Evolutionary conservation across 140 eudicot genomes (phyloP), one percentile per base, ranked within the genome.

Genomic region (Stevia rebaudiana): DNA sequence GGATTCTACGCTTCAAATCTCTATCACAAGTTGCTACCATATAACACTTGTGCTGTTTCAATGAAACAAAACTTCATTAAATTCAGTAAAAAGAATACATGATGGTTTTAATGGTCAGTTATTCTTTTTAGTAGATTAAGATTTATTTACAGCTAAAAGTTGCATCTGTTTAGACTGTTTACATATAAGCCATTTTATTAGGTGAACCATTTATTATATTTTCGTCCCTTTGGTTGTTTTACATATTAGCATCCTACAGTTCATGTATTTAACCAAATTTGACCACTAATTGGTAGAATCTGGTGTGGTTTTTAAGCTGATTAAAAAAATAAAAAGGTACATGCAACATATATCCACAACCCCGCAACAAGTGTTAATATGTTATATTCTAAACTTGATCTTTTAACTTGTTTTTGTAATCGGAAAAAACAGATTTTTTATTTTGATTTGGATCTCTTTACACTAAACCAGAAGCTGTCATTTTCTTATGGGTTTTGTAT

Each of bases 1-100:
- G 83, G 49, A 94, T 94, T 76, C 99, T 86, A 28, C 97, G 81
- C 82, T 94, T 94, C 68, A 94, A 60, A 72, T 94, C 97, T 72
- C 99, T 79, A 88, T 94, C 99, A 42, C 99, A 94, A 58, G 99
- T 94, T 46, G 97, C 99, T 66, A 94, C 99, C 75, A 94, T 80
- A 79, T 89, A 94, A 78, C 99, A 94, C 65, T 94, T 94, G 71
- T 89, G 97, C 99, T 94, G 99, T 86, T 72, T 49, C 49, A 57
- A 74, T 10, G 8, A 6, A 65, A n/a, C n/a, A 63, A 49, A 23
- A 49, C 11, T 18, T 28, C 11, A 58, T 15, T 22, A 41, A 60
- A 60, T 36, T 25, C 31, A n/a, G 44, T 40, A 63, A 10, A 63
- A n/a, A 1, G 12, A 28, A 28, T 17, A 18, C n/a, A 17, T 11